Evolutionary conservation across 148 eudicot species (phyloP), one percentile per base, ranked within the genome.

Genomic region (Rhododendron griersonianum): DNA sequence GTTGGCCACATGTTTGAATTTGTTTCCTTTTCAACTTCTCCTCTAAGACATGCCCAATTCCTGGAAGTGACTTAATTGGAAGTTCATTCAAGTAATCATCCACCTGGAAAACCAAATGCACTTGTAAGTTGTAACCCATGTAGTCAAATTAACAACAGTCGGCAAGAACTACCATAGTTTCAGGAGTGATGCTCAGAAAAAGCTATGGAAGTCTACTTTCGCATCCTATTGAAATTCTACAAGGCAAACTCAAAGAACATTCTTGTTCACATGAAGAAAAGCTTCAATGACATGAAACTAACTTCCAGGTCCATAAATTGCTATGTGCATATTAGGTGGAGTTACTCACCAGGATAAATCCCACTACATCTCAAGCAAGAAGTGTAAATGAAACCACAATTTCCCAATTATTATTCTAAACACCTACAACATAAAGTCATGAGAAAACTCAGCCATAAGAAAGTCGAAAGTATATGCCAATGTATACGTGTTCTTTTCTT

Each of bases 31-130:
- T 95, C 94, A 97, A 90, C 87, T 95, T 97, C 87, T 92, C 94
- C 87, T 91, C 99, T 90, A 97, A 87, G 78, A 93, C 98, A 91
- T 82, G 91, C 30, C 99, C 99, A 91, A 97, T 92, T 80, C 99
- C 98, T 37, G 99, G 99, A 84, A 97, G 96, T 84, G 94, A 92
- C 89, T 95, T 97, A 82, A 97, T 92, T 86, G 98, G 98, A 81
- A 97, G 93, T 82, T 90, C 87, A 45, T 83, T 53, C 87, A 97
- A 82, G 89, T 93, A 93, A 88, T 93, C 92, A 86, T 94, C 95
- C 88, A 93, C 98, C 99, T 96, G 91, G 41, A 84, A 91, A 59
- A 84, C 45, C 39, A 79, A 89, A 41, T 57, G 13, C 61, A 44
- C 30, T 28, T 39, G 71, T 25, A 30, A 78, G n/a, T 28, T 48